Evolutionary conservation across 371 early-diverging fungal species (phyloP), one percentile per base, ranked within the genome.

Genomic region (Apophysomyces variabilis): DNA sequence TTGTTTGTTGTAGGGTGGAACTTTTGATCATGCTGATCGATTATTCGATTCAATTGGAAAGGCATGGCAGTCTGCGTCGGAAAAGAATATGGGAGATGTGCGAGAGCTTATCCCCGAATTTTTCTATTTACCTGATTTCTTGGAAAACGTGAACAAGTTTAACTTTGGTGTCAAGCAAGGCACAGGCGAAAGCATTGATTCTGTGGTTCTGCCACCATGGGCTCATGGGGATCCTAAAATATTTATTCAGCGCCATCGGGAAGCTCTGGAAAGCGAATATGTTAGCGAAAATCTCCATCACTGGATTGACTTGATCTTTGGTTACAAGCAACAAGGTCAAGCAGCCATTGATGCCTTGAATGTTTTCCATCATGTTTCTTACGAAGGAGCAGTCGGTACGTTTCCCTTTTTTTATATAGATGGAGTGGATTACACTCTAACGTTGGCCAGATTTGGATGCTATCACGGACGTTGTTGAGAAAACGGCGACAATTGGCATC

Each of bases 291-390:
- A 93, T 61, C 69, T 96, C 46, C 92, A 96, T 77, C 86, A 92
- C 63, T 96, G 96, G 96, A 89, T 96, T 50, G 96, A 96, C 70
- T 77, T 95, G 36, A 88, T 95, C 32, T 96, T 95, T 84, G 96
- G 96, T 3, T 92, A 80, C 76, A 94, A 94, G 70, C 96, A 95
- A 67, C 90, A 88, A 65, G 96, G 96, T 0, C 84, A 84, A 35
- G 87, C 87, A 8, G 93, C 96, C 9, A 86, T 91, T 46, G 89
- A 93, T 57, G 87, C 95, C 1, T 74, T 93, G 72, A 97, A 97
- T 65, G 95, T 95, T 0, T 94, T 95, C 68, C 92, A 93, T 72
- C 92, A 94, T 71, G 81, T 94, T 38, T 93, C 96, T 0, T 97
- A 97, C 68, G 96, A 96, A 65, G 95, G 95, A 1, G 95, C 94